phyloP scores from a whole-genome alignment of 352 stramenopile species.

The Albugo candida region DNA sequence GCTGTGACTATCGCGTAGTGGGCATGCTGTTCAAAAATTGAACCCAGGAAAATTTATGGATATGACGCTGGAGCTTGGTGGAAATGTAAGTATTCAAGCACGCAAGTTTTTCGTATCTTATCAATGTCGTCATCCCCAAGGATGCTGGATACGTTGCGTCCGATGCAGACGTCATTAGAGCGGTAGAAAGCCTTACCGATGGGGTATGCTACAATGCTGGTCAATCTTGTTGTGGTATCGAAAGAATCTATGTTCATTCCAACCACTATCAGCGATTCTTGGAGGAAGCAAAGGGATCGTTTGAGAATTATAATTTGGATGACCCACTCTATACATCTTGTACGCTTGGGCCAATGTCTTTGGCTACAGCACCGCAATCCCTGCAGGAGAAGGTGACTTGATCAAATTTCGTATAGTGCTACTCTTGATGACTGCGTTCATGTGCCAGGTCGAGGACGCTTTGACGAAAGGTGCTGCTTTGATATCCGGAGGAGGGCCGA shows the following conservation, averaged over 20 bases:
- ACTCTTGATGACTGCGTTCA: neutral
- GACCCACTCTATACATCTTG: conserved; percentile 38
- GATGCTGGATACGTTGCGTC: conserved; percentile 55
- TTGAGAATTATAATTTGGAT: conserved; percentile 42
- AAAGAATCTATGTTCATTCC: conserved; percentile 74
- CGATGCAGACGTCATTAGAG: conserved; percentile 39
- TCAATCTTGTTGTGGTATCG: conserved; percentile 67
- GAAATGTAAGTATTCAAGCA: conserved; percentile 21
- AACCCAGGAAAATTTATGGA: conserved; percentile 48
- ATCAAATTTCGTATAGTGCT: neutral
- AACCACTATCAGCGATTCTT: conserved; percentile 64
- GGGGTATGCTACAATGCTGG: conserved; percentile 70
- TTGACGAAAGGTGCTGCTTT: conserved; percentile 42
- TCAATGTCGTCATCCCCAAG: conserved; percentile 8
- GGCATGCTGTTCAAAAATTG: conserved; percentile 38
- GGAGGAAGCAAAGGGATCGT: conserved; percentile 32
- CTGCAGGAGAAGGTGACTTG: conserved; percentile 14
- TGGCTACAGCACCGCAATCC: conserved; percentile 21
- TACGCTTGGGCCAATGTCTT: conserved; percentile 50
- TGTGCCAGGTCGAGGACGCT: conserved; percentile 38
- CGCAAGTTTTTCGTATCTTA: neutral
- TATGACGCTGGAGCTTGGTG: conserved; percentile 63
- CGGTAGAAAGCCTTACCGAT: conserved; percentile 52
- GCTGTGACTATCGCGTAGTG: conserved; percentile 13
- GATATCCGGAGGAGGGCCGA: conserved; percentile 23